A percentile compares a stretch with the other conserved stretches of the same genome.
phyloP scores from a whole-genome alignment of 306 rosid species.

The Vachellia collinsii region DNA sequence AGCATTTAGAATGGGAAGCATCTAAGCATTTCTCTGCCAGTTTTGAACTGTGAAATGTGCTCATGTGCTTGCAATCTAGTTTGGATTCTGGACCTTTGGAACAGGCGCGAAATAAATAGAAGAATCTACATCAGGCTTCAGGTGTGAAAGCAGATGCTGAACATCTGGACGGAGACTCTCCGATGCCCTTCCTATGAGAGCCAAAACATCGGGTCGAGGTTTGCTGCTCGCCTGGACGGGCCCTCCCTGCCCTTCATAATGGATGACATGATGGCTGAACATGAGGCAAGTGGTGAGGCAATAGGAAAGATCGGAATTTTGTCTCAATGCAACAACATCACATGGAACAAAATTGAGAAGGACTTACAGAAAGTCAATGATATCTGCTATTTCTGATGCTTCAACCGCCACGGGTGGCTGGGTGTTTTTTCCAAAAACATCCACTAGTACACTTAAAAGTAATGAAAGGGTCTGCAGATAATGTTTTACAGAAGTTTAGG shows the following conservation, averaged over 20 bases:
- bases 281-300: constrained; percentile 32
- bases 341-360: constrained; percentile 14
- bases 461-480: constrained; percentile 68
- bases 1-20: constrained; percentile 5
- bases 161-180: constrained; percentile 87
- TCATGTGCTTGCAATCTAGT: constrained; percentile 37
- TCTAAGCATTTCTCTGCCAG: constrained; percentile 9
- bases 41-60: constrained; percentile 20
- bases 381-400: constrained; percentile 81
- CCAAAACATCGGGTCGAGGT: constrained; percentile 84
- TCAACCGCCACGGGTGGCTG: constrained; percentile 63
- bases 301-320: constrained; percentile 17
- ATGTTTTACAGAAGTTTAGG: constrained; percentile 18
- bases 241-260: constrained; percentile 97
- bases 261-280: constrained; percentile 84
- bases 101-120: constrained; percentile 85
- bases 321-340: neutral
- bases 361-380: constrained; percentile 91
- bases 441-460: constrained; percentile 69
- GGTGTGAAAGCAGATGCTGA: constrained; percentile 89
- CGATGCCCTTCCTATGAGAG: constrained; percentile 68
- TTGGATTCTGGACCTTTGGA: constrained; percentile 74
- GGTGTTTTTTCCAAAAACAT: constrained; percentile 88
- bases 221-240: constrained; percentile 88
- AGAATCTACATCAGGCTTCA: constrained; percentile 73